Base-by-base conservation (phyloP, 73 alveolate species). In the Blepharisma stoltei region DNA sequence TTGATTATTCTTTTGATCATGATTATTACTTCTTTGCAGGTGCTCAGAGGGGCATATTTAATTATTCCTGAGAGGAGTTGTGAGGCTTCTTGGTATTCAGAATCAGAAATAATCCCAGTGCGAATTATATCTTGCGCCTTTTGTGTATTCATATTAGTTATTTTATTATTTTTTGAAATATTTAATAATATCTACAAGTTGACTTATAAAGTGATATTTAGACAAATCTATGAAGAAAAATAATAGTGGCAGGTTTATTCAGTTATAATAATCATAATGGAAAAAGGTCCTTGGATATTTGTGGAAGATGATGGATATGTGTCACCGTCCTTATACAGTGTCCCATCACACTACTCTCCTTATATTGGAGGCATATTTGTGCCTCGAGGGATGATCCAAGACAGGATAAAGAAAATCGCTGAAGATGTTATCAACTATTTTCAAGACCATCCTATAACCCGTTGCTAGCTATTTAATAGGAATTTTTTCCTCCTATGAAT, bases 21-120 rank as follows among this genome's bases (percentile, higher is more conserved):
- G 0, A 11, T 20, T 8, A 60, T 60, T n/a, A 60, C 23, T 20
- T 60, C 73, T 60, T 60, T 60, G 73, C 73, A 52, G 66, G 23
- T 20, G 23, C 66, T 20, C 4, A 52, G 66, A 14, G n/a, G n/a
- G 66, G 66, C 66, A 20, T 52, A 14, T 52, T 52, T 52, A 14
- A 20, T 52, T 20, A 52, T 11, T 11, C 23, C 66, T 11, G 66
- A 11, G 23, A 52, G 66, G 23, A 52, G 0, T 52, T 11, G 66
- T 14, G 66, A 52, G 27, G 23, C 23, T 52, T 20, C 23, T 52
- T 52, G 66, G 66, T 52, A 52, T 20, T 52, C 66, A 14, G n/a
- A 11, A 14, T 52, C 66, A 52, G 66, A 52, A 14, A 52, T 52
- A 52, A 52, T 52, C 23, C 27, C n/a, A 1, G 23, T 14, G 2